Base-by-base conservation (phyloP, 768 basidiomycete species). In the Mrakia gelida region DNA sequence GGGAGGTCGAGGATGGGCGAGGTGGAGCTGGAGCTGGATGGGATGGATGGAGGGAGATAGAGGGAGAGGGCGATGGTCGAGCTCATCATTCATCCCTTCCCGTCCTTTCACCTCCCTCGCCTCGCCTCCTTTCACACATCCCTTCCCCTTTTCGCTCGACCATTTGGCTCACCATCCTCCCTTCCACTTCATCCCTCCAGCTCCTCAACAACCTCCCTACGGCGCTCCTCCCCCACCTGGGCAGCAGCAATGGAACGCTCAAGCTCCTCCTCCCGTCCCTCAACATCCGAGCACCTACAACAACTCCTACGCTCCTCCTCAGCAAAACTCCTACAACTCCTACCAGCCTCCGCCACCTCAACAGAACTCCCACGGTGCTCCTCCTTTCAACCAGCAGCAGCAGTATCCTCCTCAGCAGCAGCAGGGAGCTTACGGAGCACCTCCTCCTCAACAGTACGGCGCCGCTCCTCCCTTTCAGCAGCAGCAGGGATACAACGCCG, bases 381-480 rank as follows among this genome's bases (percentile, higher is more conserved):
- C 38, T 26, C 59, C 59, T 26, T 41, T 26, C 21, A 26, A 23
- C 11, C 63, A 38, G n/a, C 45, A 62, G 21, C 63, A 26, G 18
- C 32, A 43, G n/a, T 26, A 26, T 4, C 54, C 62, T 41, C 63
- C 41, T 38, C 75, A 45, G 11, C 63, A 68, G 11, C 63, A 68
- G 52, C 65, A 67, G 23, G 26, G n/a, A 15, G 21, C 67, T 6
- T 76, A 79, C 52, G 73, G 65, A 10, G 26, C 73, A 18, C 30
- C 70, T 71, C 76, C 76, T 38, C 76, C 76, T 59, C 76, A 67
- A 2, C 34, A 54, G 34, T 61, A 56, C 67, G 68, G 52, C 18
- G 65, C 45, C 16, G 13, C 28, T 30, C 30, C 67, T 54, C 75
- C 45, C 5, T 21, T 16, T 16, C 76, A 32, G 43, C 59, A 77